Conservation (phyloP, 441 rosid genomes). For the Mallotus japonicus region DNA sequence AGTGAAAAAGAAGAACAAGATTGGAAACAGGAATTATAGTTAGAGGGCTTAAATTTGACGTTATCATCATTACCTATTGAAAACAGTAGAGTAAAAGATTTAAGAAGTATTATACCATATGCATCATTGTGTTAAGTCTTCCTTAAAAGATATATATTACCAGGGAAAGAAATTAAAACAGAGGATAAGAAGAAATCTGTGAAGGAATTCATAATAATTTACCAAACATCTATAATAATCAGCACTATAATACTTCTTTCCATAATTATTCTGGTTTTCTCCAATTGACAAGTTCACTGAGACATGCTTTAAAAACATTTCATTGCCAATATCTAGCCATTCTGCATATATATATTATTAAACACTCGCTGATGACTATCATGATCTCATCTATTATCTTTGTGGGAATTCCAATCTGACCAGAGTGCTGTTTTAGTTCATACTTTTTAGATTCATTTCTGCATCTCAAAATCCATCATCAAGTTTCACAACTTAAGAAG, state of each 20-base stretch:
- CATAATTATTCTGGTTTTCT: no score
- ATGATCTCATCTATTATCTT: background rate
- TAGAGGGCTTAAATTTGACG: constrained; percentile 24
- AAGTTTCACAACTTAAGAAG: background rate
- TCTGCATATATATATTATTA: no score
- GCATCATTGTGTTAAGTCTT: constrained; percentile 26
- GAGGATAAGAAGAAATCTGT: constrained; percentile 1
- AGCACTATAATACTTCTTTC: background rate
- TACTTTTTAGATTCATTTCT: constrained; percentile 3
- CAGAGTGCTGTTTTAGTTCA: background rate
- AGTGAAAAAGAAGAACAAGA: background rate
- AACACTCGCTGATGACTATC: background rate
- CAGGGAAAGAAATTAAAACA: background rate
- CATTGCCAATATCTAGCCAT: no score
- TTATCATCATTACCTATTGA: constrained; percentile 20
- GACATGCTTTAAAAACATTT: no score
- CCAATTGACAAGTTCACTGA: no score
- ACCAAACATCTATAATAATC: background rate
- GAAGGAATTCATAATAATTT: background rate
- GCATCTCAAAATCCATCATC: background rate
- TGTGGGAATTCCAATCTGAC: background rate
- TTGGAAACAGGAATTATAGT: background rate
- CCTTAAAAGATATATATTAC: background rate
- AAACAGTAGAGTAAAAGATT: constrained; percentile 9
- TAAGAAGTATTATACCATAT: background rate